phyloP scores from a whole-genome alignment of 495 filamentous ascomycete genomes.

The Xeromyces bisporus region DNA sequence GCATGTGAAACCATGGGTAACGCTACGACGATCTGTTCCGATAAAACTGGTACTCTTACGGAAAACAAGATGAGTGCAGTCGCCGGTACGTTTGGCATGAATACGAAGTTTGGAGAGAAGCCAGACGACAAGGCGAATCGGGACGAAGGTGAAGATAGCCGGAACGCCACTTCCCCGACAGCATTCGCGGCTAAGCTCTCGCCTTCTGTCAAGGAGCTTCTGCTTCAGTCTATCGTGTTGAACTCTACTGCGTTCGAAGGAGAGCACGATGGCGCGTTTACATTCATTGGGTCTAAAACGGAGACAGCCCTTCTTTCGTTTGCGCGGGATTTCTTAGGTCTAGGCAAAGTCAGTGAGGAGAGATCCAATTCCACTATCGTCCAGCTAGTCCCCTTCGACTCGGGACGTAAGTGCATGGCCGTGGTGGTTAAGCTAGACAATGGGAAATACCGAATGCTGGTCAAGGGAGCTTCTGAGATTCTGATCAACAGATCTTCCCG shows the following conservation, averaged over 20 bases:
- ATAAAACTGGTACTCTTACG: slow-evolving; percentile 93
- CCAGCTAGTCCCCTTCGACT: slow-evolving; percentile 77
- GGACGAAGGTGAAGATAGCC: slow-evolving; percentile 11
- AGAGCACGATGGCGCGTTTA: slow-evolving; percentile 44
- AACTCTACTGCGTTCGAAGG: slow-evolving; percentile 87
- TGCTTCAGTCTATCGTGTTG: slow-evolving; percentile 59
- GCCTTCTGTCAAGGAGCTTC: slow-evolving; percentile 38
- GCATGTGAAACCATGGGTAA: slow-evolving; percentile 99
- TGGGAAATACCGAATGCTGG: slow-evolving; percentile 52
- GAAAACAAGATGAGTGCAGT: slow-evolving; percentile 87
- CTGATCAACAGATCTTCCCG: slow-evolving; percentile 54
- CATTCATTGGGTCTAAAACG: slow-evolving; percentile 79
- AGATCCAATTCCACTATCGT: slow-evolving; percentile 50
- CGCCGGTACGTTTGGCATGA: slow-evolving; percentile 55
- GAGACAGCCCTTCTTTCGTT: slow-evolving; percentile 69
- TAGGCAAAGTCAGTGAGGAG: slow-evolving; percentile 51
- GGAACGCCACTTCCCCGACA: slow-evolving; percentile 30
- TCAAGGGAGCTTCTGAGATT: slow-evolving; percentile 87
- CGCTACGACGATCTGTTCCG: slow-evolving; percentile 87
- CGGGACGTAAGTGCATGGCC: slow-evolving; percentile 78
- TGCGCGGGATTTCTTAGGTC: slow-evolving; percentile 58
- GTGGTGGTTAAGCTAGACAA: slow-evolving; percentile 49
- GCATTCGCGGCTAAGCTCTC: slow-evolving; percentile 45
- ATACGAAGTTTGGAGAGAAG: slow-evolving; percentile 49
- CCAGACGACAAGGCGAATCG: slow-evolving; percentile 10